A percentile compares a stretch with the other conserved stretches of the same genome.
Evolutionary conservation across 2,329 filamentous ascomycete genomes (phyloP).

Genomic region (Calonectria pseudoreteaudii): DNA sequence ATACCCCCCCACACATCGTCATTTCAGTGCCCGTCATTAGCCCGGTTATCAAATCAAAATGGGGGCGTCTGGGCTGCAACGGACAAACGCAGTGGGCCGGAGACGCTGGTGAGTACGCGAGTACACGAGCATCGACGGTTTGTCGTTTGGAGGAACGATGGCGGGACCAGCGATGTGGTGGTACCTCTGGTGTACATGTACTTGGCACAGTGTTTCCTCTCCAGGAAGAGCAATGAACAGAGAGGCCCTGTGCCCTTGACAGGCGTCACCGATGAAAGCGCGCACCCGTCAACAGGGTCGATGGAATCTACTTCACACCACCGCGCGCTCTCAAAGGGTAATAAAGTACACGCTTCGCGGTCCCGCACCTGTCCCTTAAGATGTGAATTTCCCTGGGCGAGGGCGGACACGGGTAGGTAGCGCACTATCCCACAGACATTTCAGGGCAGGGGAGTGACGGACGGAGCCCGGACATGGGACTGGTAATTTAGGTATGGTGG

Average conservation of each 20-base stretch:
- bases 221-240: neutral
- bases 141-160: neutral
- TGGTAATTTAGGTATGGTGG: constrained; percentile 11
- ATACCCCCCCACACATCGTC: constrained; percentile 44
- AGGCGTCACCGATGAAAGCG: neutral
- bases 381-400: neutral
- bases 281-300: neutral
- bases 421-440: constrained; percentile 10
- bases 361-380: neutral
- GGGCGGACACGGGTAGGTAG: neutral
- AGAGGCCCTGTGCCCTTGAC: neutral
- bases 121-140: neutral
- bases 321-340: neutral
- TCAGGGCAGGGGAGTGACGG: neutral
- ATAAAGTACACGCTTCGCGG: neutral
- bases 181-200: constrained; percentile 8
- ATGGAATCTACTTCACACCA: constrained; percentile 7
- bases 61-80: constrained; percentile 40
- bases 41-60: constrained; percentile 44
- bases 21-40: constrained; percentile 45
- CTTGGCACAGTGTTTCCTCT: neutral
- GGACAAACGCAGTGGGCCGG: constrained; percentile 36
- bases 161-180: neutral
- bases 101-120: constrained; percentile 18
- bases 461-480: constrained; percentile 6